Base-by-base conservation (phyloP, 345 rosid species). In the Jatropha curcas region DNA sequence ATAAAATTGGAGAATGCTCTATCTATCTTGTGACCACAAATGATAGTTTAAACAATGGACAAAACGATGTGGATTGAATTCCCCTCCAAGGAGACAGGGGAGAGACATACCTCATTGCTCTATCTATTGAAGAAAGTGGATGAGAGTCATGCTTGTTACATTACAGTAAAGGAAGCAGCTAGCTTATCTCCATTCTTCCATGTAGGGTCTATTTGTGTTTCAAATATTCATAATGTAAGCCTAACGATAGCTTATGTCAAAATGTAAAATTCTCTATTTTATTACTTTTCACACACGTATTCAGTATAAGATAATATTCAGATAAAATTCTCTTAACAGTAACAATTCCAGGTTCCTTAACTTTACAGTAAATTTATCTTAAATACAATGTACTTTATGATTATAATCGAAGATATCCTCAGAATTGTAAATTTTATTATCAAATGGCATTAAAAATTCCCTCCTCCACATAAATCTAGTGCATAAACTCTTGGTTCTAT, bases 31-130 rank as follows among this genome's bases (percentile, higher is more conserved):
- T 69, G n/a, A n/a, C 70, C 74, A 73, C 71, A 65, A 22, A n/a
- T 46, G 10, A 52, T 56, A 24, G 34, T 24, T 73, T 68, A n/a
- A 48, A 37, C 68, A 11, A 60, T 55, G 73, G 77, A 79, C 73
- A 82, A n/a, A n/a, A 64, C 24, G 60, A 71, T 71, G 83, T 74
- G 68, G 48, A n/a, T 46, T 60, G 74, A 80, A 51, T 74, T 80
- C 70, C 61, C 78, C 57, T 39, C 13, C 39, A 10, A 70, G 74
- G 74, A 70, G 77, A 75, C 82, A 80, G 28, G 59, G 16, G 35
- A 35, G 75, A 56, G 79, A 77, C 79, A 74, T 52, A 65, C 67
- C 79, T 74, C 75, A 75, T 70, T 51, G 19, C 53, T n/a, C 14
- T 14, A 39, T 3, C 27, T 37, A 25, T 25, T 35, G 19, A 35